Evolutionary conservation across 768 basidiomycete species (phyloP).

Genomic region (Phaeolepiota aurea): DNA sequence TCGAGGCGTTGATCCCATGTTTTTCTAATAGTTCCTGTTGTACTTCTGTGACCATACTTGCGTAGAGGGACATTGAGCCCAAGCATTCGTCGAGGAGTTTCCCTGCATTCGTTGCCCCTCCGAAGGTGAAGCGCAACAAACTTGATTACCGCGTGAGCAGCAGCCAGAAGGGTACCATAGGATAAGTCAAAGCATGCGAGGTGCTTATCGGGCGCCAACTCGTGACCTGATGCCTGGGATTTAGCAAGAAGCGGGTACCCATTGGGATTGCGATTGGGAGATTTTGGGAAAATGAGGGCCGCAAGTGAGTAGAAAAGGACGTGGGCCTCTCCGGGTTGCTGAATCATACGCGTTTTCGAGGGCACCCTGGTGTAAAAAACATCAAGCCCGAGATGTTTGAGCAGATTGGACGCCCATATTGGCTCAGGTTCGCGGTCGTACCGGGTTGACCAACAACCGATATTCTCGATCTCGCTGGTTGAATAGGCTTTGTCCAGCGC

Average conservation of each 20-base stretch:
- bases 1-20: constrained; percentile 17
- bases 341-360: constrained; percentile 11
- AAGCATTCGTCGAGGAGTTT: constrained; percentile 31
- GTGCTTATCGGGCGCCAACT: constrained; percentile 18
- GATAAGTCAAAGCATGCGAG: constrained; percentile 23
- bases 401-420: constrained; percentile 14
- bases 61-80: constrained; percentile 28
- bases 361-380: constrained; percentile 25
- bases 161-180: constrained; percentile 23
- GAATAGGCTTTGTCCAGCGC: constrained; percentile 10
- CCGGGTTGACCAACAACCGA: constrained; percentile 27
- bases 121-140: constrained; percentile 40
- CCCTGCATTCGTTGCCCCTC: constrained; percentile 27
- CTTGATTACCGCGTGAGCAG: constrained; percentile 23
- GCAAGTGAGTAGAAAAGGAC: constrained; percentile 13
- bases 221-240: constrained; percentile 15
- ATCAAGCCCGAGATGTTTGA: constrained; percentile 24
- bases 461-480: constrained; percentile 14
- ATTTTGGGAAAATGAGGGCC: constrained; percentile 22
- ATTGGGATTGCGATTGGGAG: constrained; percentile 13
- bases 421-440: constrained; percentile 13
- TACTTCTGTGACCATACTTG: constrained; percentile 25
- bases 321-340: constrained; percentile 17
- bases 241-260: constrained; percentile 14
- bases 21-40: constrained; percentile 22